These are phyloP conservation scores for Chlorella sp. DNA, from an alignment of 139 green algal genomes.

Conservation along the genomic window DNA sequence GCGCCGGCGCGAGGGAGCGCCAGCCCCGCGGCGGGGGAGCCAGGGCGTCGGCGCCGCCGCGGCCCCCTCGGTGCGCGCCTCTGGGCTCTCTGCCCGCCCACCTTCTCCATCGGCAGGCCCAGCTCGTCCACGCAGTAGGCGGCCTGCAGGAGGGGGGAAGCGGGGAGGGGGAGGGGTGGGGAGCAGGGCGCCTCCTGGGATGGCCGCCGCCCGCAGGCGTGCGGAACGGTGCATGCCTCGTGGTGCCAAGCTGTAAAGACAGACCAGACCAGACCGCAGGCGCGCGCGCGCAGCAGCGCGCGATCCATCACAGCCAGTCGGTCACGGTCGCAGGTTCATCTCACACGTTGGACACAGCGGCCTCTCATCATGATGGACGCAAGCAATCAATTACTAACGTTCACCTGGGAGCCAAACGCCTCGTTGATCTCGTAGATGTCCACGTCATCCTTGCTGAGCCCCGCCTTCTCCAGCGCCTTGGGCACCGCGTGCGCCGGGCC, in stretches of 20 bases:
- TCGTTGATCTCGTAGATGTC: conserved; percentile 99
- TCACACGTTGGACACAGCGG: neutral
- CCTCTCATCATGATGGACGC: neutral
- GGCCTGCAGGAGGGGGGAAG: neutral
- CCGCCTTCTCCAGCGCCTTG: conserved; percentile 75
- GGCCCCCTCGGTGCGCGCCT: too few species aligned
- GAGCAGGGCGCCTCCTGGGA: neutral
- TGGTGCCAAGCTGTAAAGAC: too few species aligned
- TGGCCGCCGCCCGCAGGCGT: neutral
- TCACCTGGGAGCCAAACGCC: conserved; percentile 88
- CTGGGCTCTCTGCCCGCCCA: too few species aligned
- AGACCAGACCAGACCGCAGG: neutral
- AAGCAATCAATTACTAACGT: neutral
- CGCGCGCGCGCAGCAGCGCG: neutral
- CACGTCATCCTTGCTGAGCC: conserved; percentile 88
- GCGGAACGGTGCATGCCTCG: too few species aligned
- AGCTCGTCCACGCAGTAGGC: conserved; percentile 87
- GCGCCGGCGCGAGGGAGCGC: too few species aligned
- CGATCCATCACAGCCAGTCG: neutral
- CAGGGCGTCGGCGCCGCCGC: too few species aligned
- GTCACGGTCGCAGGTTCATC: neutral
- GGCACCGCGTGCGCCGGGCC: conserved; percentile 95
- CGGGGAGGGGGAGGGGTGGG: neutral
- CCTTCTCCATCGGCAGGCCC: conserved; percentile 78
- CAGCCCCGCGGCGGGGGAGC: too few species aligned